phyloP scores from a whole-genome alignment of 305 asterid genomes.

The Striga hermonthica region DNA sequence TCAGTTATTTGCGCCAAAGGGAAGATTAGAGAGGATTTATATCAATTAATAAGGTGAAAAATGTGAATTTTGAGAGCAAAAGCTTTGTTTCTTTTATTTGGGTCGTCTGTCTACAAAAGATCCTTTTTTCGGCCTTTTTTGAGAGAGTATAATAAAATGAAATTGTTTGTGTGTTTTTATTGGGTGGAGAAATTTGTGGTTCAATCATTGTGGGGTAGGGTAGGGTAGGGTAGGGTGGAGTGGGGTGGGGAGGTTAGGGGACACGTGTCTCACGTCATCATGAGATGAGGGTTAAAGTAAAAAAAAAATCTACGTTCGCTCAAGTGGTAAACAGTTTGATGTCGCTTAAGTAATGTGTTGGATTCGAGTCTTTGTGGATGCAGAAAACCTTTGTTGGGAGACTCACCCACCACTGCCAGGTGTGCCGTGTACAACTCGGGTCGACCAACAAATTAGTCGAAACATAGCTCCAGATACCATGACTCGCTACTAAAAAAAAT shows the following conservation, averaged over 20 bases:
- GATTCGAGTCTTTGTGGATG: too few relatives aligned
- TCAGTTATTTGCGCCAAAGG: background rate
- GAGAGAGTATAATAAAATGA: background rate
- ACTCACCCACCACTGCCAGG: too few relatives aligned
- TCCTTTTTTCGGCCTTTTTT: slow-evolving; percentile 21
- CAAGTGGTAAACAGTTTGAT: too few relatives aligned
- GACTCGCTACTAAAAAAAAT: too few relatives aligned
- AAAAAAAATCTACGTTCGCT: too few relatives aligned
- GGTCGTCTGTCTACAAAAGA: slow-evolving; percentile 14
- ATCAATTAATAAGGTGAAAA: background rate
- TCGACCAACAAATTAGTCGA: too few relatives aligned
- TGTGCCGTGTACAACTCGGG: too few relatives aligned
- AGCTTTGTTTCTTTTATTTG: slow-evolving; percentile 16
- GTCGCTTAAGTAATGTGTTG: too few relatives aligned
- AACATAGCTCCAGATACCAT: too few relatives aligned
- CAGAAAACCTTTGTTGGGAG: too few relatives aligned
- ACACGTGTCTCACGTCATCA: slow-evolving; percentile 37
- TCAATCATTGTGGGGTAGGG: slow-evolving; percentile 31
- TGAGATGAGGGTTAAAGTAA: slow-evolving; percentile 8
- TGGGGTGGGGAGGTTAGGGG: background rate
- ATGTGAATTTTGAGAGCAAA: slow-evolving; percentile 7
- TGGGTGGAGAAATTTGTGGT: slow-evolving; percentile 17
- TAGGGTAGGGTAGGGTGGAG: background rate
- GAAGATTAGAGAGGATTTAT: slow-evolving; percentile 7
- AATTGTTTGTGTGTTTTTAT: background rate